Base-by-base conservation (phyloP, 345 rosid species). In the Erodium maritimum region DNA sequence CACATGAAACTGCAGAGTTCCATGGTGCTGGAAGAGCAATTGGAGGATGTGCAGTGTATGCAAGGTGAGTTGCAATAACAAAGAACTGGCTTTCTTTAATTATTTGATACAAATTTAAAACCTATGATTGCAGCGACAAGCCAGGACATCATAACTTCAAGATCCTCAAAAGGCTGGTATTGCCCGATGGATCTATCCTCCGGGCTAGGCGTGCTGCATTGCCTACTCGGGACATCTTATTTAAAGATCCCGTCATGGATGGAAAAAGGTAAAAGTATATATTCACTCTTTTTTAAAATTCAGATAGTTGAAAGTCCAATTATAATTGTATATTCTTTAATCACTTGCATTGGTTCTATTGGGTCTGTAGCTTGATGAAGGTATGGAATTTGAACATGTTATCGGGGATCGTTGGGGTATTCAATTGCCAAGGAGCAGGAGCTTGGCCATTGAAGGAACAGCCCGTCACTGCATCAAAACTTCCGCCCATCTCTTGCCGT, bases 341-440 rank as follows among this genome's bases (percentile, higher is more conserved):
- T n/a, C n/a, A n/a, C n/a, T n/a, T n/a, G n/a, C n/a, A n/a, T n/a
- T n/a, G n/a, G n/a, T n/a, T n/a, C n/a, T n/a, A n/a, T n/a, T n/a
- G n/a, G n/a, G n/a, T n/a, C n/a, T 60, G 66, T 79, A 86, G 89
- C 61, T 66, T 86, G 58, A 62, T 86, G 65, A 82, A 85, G 69
- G 72, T 82, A 25, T 85, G 89, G 93, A 85, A 85, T 71, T 7
- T 80, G 74, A 85, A 85, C 66, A 83, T 75, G 65, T 69, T 75
- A 67, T 55, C 76, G 0, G 89, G 87, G 8, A 75, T 80, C 1
- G n/a, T 85, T 0, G 87, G 86, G 52, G 79, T 72, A 55, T 85
- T 82, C 59, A 85, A 82, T 65, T 85, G 87, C 73, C 93, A 80
- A 82, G 89, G 83, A 59, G 78, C 76, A 48, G 86, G 89, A 69